Evolutionary conservation across 768 basidiomycete species (phyloP).

Genomic region (Gloeostereum incarnatum): DNA sequence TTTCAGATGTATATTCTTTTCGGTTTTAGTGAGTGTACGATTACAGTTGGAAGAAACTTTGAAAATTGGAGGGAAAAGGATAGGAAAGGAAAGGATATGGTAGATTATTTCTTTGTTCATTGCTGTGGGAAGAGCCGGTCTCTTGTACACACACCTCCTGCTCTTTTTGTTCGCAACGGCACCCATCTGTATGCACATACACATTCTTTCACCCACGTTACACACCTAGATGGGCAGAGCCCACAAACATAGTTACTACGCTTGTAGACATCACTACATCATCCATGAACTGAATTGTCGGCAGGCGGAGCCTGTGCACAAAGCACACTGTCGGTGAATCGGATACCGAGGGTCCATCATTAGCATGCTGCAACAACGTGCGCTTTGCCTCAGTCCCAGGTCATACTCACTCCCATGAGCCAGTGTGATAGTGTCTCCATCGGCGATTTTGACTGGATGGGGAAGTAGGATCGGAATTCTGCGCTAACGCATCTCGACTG

Average conservation of each 20-base stretch:
- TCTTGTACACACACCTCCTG: not conserved
- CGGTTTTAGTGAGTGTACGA: constrained; percentile 5
- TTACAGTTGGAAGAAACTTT: no score
- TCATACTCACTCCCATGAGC: constrained; percentile 20
- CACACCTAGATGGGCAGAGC: no score
- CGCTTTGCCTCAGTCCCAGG: not conserved
- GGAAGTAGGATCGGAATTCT: constrained; percentile 7
- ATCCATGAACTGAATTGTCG: no score
- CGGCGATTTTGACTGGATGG: constrained; percentile 25
- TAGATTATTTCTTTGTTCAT: not conserved
- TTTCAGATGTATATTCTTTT: constrained; percentile 22
- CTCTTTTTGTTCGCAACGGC: not conserved
- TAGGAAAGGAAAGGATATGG: not conserved
- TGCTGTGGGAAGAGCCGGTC: not conserved
- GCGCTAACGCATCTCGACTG: constrained; percentile 9
- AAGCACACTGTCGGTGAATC: no score
- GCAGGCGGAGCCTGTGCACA: no score
- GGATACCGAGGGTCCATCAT: not conserved
- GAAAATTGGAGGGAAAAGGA: no score
- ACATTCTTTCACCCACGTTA: not conserved
- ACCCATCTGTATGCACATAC: not conserved
- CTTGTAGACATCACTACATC: no score
- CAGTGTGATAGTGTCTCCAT: no score
- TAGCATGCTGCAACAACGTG: not conserved
- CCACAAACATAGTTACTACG: no score